These are phyloP conservation scores for Mycena galericulata DNA, from an alignment of 768 basidiomycete species.

Conservation along the genomic window DNA sequence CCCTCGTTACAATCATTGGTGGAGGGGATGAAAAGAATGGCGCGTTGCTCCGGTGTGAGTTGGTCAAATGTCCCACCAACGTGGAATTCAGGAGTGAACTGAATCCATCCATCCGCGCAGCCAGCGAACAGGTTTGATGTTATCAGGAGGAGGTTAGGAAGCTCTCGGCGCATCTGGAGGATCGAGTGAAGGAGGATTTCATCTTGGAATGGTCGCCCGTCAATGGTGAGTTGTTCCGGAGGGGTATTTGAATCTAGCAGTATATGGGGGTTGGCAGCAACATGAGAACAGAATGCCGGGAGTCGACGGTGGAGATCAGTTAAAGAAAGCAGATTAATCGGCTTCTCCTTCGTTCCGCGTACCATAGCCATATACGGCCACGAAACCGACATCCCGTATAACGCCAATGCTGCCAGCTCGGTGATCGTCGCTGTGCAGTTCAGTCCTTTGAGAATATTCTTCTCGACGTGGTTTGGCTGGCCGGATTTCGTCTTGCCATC, in stretches of 20 bases:
- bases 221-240: neutral
- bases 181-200: neutral
- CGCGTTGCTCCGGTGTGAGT: constrained; percentile 4
- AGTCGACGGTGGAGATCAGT: neutral
- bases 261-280: too few species aligned
- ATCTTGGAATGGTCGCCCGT: neutral
- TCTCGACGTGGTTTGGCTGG: constrained; percentile 5
- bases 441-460: neutral
- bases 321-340: neutral
- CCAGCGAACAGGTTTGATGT: constrained; percentile 1
- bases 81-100: constrained; percentile 9
- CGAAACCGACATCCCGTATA: constrained; percentile 28
- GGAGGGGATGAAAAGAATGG: neutral
- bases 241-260: neutral
- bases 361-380: constrained; percentile 56
- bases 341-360: neutral
- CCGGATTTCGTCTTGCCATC: constrained; percentile 7
- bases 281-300: neutral
- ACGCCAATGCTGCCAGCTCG: neutral
- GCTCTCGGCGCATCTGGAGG: neutral
- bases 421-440: neutral
- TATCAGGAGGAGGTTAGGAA: neutral
- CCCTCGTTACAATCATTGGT: constrained; percentile 15
- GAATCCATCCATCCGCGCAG: neutral
- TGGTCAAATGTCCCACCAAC: constrained; percentile 8